Evolutionary conservation across 1,139 yeast species (phyloP), one percentile per base, ranked within the genome.

Genomic region (Wickerhamomyces sp.): DNA sequence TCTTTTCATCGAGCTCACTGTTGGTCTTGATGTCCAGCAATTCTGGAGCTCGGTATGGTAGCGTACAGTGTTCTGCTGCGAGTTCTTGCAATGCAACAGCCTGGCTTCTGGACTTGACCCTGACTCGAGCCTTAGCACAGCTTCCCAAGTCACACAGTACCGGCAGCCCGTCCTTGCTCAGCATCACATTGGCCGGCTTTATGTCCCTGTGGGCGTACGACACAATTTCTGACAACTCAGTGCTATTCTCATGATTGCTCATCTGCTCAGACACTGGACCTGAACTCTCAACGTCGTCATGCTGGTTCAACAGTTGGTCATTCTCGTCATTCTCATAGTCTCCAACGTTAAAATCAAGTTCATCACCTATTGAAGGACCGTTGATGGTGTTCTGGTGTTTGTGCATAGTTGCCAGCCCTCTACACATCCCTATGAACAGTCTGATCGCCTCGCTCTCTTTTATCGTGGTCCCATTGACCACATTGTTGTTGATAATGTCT

Each of bases 1-100:
- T 81, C 40, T 76, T 73, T 55, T 85, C 95, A 43, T 81, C 79
- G 34, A 90, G 70, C 5, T 63, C 61, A 13, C 75, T 60, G 36
- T 81, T 81, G 1, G 87, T 76, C 37, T 76, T 78, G 37, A 88
- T 85, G 51, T 87, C 94, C 43, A 89, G 67, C 34, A 90, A 67
- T 56, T 90, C 97, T 0, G 97, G 97, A 0, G 97, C 96, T 29
- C 96, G 66, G 59, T 84, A 90, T 0, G 95, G 92, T 43, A 87
- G 65, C 1, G 96, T 85, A 55, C 96, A 87, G 58, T 86, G 89
- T 55, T 85, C 95, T 44, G 81, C 87, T 5, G 95, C 89, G 56
- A 77, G 68, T 54, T 89, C 96, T 42, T 87, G 92, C 30, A 88
- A 63, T 14, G 82, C 74, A 25, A 87, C 65, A 0, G 96, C 94